phyloP scores from a whole-genome alignment of 2,329 filamentous ascomycete species.

The Leptographium galeiforme region DNA sequence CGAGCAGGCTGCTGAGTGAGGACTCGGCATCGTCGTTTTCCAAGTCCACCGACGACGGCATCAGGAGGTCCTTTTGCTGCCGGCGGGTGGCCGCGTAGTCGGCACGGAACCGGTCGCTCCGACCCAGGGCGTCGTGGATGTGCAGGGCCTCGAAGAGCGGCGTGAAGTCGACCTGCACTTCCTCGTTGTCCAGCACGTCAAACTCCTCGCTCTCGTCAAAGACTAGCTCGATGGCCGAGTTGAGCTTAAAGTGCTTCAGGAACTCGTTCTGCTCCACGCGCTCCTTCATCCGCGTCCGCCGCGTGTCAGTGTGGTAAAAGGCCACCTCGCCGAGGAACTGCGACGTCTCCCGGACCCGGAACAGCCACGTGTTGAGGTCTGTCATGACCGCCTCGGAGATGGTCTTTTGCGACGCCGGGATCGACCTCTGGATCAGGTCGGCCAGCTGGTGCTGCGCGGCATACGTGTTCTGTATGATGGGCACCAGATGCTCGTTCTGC shows the following conservation, averaged over 20 bases:
- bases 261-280: conserved; percentile 64
- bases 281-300: conserved; percentile 70
- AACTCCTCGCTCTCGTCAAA: conserved; percentile 94
- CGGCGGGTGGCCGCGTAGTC: conserved; percentile 88
- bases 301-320: conserved; percentile 88
- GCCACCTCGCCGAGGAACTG: conserved; percentile 93
- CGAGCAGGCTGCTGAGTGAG: conserved; percentile 77
- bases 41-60: conserved; percentile 64
- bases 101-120: conserved; percentile 77
- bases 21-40: conserved; percentile 74
- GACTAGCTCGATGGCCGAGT: conserved; percentile 89
- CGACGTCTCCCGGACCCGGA: conserved; percentile 85
- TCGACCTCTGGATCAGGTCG: conserved; percentile 89
- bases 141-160: conserved; percentile 91
- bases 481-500: conserved; percentile 81
- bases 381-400: conserved; percentile 96
- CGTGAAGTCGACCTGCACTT: conserved; percentile 86
- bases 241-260: conserved; percentile 74
- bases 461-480: conserved; percentile 63
- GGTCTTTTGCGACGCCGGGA: conserved; percentile 79
- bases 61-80: conserved; percentile 79
- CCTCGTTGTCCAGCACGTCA: conserved; percentile 88
- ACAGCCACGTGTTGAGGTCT: conserved; percentile 94
- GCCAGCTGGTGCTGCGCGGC: conserved; percentile 91
- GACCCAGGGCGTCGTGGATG: conserved; percentile 87